Conservation (phyloP, 1,284 basidiomycete species). For the Golubevia sp. region DNA sequence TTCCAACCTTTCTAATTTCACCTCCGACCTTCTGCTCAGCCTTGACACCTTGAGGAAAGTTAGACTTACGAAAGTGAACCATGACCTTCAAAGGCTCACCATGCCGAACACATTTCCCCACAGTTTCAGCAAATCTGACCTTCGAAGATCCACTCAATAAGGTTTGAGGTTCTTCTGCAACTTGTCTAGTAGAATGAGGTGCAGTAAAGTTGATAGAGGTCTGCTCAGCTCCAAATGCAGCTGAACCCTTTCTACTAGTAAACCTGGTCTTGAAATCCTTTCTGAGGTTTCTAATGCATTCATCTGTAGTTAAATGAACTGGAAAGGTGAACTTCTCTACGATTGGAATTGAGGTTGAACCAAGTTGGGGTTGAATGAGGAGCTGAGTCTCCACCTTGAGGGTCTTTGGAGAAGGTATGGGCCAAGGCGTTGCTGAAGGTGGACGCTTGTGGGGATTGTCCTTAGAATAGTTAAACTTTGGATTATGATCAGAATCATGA, state of each 20-base stretch:
- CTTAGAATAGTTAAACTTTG: no score
- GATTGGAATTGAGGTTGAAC: background rate
- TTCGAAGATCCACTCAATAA: background rate
- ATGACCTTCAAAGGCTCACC: no score
- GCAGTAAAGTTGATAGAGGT: background rate
- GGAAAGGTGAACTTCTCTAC: background rate
- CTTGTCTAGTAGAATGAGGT: no score
- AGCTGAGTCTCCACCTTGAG: background rate
- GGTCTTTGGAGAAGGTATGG: background rate
- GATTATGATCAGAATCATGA: no score
- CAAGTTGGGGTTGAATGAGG: background rate
- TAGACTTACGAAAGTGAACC: background rate
- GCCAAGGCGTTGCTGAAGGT: background rate
- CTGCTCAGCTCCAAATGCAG: background rate
- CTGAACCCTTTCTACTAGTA: background rate
- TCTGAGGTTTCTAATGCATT: background rate
- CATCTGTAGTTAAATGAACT: background rate
- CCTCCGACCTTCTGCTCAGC: background rate
- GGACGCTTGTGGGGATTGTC: no score
- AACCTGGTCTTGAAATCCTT: background rate
- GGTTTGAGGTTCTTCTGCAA: no score
- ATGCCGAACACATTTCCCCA: background rate
- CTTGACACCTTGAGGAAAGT: no score
- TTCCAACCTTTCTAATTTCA: background rate
- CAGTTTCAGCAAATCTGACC: background rate